A percentile compares a stretch with the other conserved stretches of the same genome.
Conservation (phyloP, 116 monocot species). For the Trichopus zeylanicus region DNA sequence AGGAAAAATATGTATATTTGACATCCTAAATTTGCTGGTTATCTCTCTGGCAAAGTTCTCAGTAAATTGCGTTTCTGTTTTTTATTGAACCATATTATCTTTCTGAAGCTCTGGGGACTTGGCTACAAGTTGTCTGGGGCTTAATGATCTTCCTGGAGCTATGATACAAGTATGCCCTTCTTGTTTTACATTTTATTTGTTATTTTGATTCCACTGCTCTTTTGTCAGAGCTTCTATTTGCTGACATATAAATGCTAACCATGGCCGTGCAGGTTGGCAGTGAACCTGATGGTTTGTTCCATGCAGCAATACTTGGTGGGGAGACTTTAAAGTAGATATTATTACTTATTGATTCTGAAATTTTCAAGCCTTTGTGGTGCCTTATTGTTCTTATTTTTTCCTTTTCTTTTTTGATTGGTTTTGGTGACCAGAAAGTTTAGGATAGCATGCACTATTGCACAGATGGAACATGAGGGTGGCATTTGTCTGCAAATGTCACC, state of each 20-base stretch:
- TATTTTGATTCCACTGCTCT: too few species aligned
- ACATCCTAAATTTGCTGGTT: not conserved
- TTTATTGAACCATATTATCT: constrained; percentile 1
- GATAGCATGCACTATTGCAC: constrained; percentile 93
- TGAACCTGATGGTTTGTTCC: constrained; percentile 98
- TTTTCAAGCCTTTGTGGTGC: not conserved
- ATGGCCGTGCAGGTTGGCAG: constrained; percentile 76
- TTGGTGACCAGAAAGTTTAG: constrained; percentile 72
- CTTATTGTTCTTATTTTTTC: constrained; percentile 17
- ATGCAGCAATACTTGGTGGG: constrained; percentile 95
- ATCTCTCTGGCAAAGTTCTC: not conserved
- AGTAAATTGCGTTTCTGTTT: not conserved
- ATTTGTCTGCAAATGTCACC: constrained; percentile 93
- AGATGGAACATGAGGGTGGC: constrained; percentile 98
- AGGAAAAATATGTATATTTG: constrained; percentile 55
- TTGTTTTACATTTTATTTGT: not conserved
- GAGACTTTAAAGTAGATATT: constrained; percentile 77
- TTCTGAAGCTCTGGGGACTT: constrained; percentile 79
- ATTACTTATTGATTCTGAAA: not conserved
- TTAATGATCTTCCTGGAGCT: constrained; percentile 99
- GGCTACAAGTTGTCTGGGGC: constrained; percentile 90
- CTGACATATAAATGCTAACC: constrained; percentile 8
- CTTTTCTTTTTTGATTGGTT: constrained; percentile 1
- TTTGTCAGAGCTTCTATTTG: not conserved
- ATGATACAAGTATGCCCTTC: constrained; percentile 81